Evolutionary conservation across 2,329 filamentous ascomycete species (phyloP), one percentile per base, ranked within the genome.

Genomic region (Ampelomyces quisqualis): DNA sequence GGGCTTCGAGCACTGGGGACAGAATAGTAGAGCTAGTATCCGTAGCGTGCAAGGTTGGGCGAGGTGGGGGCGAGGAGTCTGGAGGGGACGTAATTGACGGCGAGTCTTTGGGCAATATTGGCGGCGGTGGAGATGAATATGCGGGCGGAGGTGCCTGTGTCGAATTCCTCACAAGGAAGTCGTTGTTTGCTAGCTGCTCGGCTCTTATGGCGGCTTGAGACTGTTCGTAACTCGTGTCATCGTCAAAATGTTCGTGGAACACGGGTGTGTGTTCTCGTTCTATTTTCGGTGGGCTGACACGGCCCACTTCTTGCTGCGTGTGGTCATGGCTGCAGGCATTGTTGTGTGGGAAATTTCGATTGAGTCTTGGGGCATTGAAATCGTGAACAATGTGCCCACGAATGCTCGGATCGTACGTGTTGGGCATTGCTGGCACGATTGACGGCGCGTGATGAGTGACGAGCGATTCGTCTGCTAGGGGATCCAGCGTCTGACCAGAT

Each of bases 361-460:
- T 73, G 28, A 73, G 68, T 36, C 79, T 71, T 5, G 81, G 81
- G 3, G 77, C 78, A 34, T 79, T 82, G 60, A 84, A 85, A 54
- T 85, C 81, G 65, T 85, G 81, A 1, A 84, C 73, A 15, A 80
- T 75, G 34, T 77, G 81, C 13, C 81, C 81, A 37, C 78, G 75
- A 43, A 84, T 84, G 38, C 80, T 73, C 9, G 80, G 80, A 52
- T 83, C 80, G 55, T 81, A 83, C 53, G 82, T 77, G 43, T 80
- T 79, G 2, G 79, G 78, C 38, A 79, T 72, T 2, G 76, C 73
- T 2, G 65, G 64, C 13, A 77, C 67, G 29, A 65, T 61, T 6
- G 62, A 50, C 9, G 75, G 57, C 35, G 70, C 76, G 26, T 70
- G 72, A 19, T 74, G 71, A 14, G 71, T 74, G 21, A 77, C 71